Evolutionary conservation across 768 basidiomycete species (phyloP).

Genomic region (Naganishia randhawae): DNA sequence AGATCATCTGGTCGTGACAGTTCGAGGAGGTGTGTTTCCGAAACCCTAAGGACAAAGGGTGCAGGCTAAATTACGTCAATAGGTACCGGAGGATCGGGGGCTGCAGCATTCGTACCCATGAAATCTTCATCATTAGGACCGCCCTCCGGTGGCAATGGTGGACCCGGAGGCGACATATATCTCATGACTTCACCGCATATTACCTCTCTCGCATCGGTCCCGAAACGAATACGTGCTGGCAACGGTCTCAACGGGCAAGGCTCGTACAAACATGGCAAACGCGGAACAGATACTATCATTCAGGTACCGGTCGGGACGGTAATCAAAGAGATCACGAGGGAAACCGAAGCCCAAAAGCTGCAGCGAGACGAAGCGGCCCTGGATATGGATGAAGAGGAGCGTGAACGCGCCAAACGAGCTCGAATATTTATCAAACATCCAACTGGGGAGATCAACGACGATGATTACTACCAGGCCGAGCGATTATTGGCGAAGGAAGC

Average conservation of each 20-base stretch:
- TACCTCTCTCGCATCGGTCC: slow-evolving; percentile 70
- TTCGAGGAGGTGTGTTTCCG: slow-evolving; percentile 63
- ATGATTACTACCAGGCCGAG: slow-evolving; percentile 41
- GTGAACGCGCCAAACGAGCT: slow-evolving; percentile 33
- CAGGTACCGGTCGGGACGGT: slow-evolving; percentile 86
- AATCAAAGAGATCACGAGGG: slow-evolving; percentile 66
- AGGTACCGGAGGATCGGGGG: slow-evolving; percentile 87
- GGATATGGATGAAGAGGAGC: slow-evolving; percentile 55
- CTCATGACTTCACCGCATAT: slow-evolving; percentile 72
- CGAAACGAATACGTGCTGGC: slow-evolving; percentile 64
- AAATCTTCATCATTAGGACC: slow-evolving; percentile 78
- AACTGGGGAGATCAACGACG: slow-evolving; percentile 33
- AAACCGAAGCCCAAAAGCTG: slow-evolving; percentile 62
- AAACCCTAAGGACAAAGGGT: neutral
- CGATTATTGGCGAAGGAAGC: slow-evolving; percentile 36
- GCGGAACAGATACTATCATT: slow-evolving; percentile 68
- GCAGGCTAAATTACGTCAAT: slow-evolving; percentile 10
- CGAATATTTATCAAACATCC: slow-evolving; percentile 40
- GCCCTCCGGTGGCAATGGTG: slow-evolving; percentile 90
- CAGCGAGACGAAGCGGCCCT: slow-evolving; percentile 67
- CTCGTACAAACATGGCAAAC: slow-evolving; percentile 78
- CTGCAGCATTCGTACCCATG: slow-evolving; percentile 88
- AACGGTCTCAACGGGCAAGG: slow-evolving; percentile 73
- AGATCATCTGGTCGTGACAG: slow-evolving; percentile 73
- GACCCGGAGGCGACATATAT: slow-evolving; percentile 81